Evolutionary conservation across 2,329 filamentous ascomycete genomes (phyloP), one percentile per base, ranked within the genome.

Genomic region (Fusarium nodosum): DNA sequence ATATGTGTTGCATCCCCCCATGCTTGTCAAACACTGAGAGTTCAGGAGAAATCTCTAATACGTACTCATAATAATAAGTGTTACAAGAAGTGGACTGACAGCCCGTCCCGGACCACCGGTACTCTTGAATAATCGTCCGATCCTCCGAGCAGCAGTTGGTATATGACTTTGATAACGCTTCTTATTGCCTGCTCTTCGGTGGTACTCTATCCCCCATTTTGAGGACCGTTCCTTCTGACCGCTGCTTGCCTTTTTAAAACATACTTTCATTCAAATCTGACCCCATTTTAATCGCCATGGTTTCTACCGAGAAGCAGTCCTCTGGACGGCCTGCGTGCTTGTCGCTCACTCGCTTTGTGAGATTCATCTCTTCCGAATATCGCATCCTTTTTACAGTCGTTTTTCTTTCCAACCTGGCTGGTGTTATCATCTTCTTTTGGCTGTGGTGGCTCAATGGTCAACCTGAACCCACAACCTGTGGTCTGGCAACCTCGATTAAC

Each of bases 381-480:
- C 80, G 85, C 11, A 80, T 83, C 10, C 79, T 87, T 10, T 87
- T 87, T 71, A 81, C 82, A 8, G 41, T 84, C 18, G 79, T 85
- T 24, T 82, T 84, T 56, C 66, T 84, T 28, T 76, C 75, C 65
- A 87, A 87, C 67, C 69, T 81, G 18, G 16, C 33, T 16, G 69
- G 69, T 9, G 66, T 61, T 3, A 48, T 70, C 1, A 7, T 48
- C 1, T 70, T 70, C 38, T 22, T 70, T 10, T 70, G 67, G 67
- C 30, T 51, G 3, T 70, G 67, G 67, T 70, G 38, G 77, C 15
- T 74, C 64, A 31, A 75, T 68, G 53, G 75, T 66, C 58, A 75
- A 76, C 18, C 81, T 74, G 42, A 44, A n/a, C n/a, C 52, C 2
- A 36, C 76, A 33, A 83, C 83, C 33, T 78, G 74, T 72, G 75